Evolutionary conservation across 768 basidiomycete genomes (phyloP).

Genomic region (Tylopilus subfusipes): DNA sequence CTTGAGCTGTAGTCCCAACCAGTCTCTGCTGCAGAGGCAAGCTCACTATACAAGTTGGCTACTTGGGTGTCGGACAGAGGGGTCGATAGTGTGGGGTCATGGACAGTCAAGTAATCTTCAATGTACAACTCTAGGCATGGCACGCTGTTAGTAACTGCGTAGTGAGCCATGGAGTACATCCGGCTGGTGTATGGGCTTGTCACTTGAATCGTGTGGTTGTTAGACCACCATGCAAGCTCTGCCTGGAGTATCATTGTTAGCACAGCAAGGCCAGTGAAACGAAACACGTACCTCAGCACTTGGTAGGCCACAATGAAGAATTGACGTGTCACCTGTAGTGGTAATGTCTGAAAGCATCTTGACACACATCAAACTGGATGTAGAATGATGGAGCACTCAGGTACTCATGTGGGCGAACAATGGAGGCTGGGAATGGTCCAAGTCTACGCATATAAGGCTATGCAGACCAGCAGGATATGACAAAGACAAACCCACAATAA

Average conservation of each 20-base stretch:
- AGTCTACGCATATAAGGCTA: slow-evolving; percentile 41
- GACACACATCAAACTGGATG: not conserved
- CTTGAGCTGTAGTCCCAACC: slow-evolving; percentile 49
- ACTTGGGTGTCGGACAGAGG: slow-evolving; percentile 58
- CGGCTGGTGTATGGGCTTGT: slow-evolving; percentile 67
- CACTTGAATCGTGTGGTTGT: slow-evolving; percentile 66
- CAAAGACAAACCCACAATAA: slow-evolving; percentile 55
- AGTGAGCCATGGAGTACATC: slow-evolving; percentile 65
- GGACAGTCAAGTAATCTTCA: slow-evolving; percentile 75
- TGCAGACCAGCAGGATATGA: not conserved
- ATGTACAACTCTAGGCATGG: slow-evolving; percentile 87
- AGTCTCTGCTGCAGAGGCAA: slow-evolving; percentile 85
- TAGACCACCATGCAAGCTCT: slow-evolving; percentile 82
- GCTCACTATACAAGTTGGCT: slow-evolving; percentile 74
- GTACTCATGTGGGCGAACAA: slow-evolving; percentile 70
- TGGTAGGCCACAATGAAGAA: slow-evolving; percentile 78
- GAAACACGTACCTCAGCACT: slow-evolving; percentile 62
- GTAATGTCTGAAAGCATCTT: slow-evolving; percentile 80
- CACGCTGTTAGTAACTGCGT: slow-evolving; percentile 76
- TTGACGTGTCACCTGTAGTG: slow-evolving; percentile 63
- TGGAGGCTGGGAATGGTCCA: slow-evolving; percentile 91
- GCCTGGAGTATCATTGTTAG: slow-evolving; percentile 38
- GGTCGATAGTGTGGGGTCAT: slow-evolving; percentile 53
- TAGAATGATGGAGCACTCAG: not conserved
- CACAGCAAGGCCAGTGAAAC: not conserved